Evolutionary conservation across 371 early-diverging fungal genomes (phyloP).

Genomic region (Mortierella sp.): DNA sequence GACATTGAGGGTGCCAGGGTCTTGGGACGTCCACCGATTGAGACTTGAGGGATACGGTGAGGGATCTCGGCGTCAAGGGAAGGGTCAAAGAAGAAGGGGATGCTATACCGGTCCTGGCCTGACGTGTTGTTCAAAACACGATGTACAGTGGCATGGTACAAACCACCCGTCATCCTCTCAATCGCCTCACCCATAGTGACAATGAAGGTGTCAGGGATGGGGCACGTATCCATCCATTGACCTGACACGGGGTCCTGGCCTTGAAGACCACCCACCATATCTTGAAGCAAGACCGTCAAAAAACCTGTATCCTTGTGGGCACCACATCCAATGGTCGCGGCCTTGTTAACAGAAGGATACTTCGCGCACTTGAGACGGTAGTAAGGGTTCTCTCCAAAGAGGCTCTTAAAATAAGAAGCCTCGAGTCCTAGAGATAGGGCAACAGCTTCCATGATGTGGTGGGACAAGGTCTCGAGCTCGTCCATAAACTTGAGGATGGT

Average conservation of each 20-base stretch:
- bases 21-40: not conserved
- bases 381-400: conserved; percentile 66
- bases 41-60: not conserved
- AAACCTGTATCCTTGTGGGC: conserved; percentile 64
- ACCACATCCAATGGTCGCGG: conserved; percentile 49
- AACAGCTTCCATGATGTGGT: conserved; percentile 62
- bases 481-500: conserved; percentile 58
- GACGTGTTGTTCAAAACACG: conserved; percentile 71
- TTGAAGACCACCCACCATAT: conserved; percentile 73
- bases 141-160: conserved; percentile 72
- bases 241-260: conserved; percentile 71
- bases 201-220: conserved; percentile 73
- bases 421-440: conserved; percentile 65
- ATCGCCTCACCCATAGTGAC: conserved; percentile 77
- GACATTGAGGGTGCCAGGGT: not conserved
- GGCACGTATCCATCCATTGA: conserved; percentile 72
- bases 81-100: conserved; percentile 69
- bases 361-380: conserved; percentile 55
- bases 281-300: conserved; percentile 73
- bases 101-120: conserved; percentile 65
- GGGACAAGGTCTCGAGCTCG: conserved; percentile 62
- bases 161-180: conserved; percentile 69
- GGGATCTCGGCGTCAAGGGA: conserved; percentile 61
- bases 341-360: conserved; percentile 45
- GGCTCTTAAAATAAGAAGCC: conserved; percentile 57